Base-by-base conservation (phyloP, 2,329 filamentous ascomycete species). In the Ploettnerulaceae sp. region DNA sequence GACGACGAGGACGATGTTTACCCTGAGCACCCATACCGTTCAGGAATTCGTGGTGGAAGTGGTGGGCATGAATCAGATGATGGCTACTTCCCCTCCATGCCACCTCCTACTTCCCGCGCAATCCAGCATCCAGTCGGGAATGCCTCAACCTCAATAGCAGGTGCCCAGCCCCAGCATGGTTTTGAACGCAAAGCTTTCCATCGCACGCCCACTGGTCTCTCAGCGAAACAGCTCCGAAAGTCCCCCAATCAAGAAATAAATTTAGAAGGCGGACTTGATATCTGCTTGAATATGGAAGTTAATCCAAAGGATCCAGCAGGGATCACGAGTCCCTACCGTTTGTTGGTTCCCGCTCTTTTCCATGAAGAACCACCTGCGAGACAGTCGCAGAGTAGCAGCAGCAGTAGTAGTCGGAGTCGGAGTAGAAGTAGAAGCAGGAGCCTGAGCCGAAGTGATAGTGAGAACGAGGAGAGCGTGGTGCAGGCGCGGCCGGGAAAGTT, bases 251-350 rank as follows among this genome's bases (percentile, higher is more conserved):
- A 72, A 33, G 74, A 77, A 7, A 77, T 97, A 49, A 81, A 95
- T 61, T 73, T 96, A 0, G 80, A 93, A 62, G 85, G 84, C 22
- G 89, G 89, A 0, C 71, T 98, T 7, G 89, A 96, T 55, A 83
- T 98, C 26, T 86, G 81, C 40, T 68, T 98, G 33, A 95, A 96
- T 58, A 81, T 95, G 52, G 93, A 98, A 68, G 81, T 96, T 51
- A 89, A 84, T 58, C 78, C 86, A 34, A 81, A 80, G 53, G 89
- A 98, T 58, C 91, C 93, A 0, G 77, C 86, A 0, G 94, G 93
- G 11, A 89, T 88, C 54, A 98, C 93, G 0, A 79, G 81, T 40
- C 88, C 89, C 7, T 98, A 98, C 65, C 76, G 89, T 29, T 69
- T 98, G 4, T 75, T 97, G 1, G 83, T 98, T 4, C 93, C 94